These are phyloP conservation scores for Citrullus amarus DNA, from an alignment of 306 rosid genomes.

Conservation along the genomic window DNA sequence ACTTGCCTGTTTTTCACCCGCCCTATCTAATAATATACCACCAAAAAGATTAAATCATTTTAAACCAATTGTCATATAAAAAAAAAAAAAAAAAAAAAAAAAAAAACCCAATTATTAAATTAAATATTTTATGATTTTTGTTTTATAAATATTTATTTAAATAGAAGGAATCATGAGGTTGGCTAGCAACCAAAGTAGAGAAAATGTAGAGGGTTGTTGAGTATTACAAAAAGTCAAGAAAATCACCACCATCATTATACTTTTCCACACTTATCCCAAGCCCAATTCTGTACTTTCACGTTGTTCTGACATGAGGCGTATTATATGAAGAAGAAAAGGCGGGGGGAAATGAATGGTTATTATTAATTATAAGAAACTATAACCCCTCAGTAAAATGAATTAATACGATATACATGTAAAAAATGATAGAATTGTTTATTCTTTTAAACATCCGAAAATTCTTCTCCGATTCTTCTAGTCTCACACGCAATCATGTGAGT, in stretches of 20 bases:
- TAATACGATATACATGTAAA: background rate
- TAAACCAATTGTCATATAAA: background rate
- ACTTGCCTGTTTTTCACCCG: background rate
- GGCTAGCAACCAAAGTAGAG: constrained; percentile 53
- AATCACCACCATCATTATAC: constrained; percentile 24
- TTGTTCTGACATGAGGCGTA: background rate
- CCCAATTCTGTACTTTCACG: constrained; percentile 5
- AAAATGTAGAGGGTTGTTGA: constrained; percentile 34
- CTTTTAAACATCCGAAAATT: background rate
- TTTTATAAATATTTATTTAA: background rate
- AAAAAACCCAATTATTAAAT: background rate
- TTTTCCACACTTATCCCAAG: constrained; percentile 4
- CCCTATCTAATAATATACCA: background rate
- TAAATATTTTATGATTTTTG: background rate
- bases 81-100: background rate
- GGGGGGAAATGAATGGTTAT: too few relatives aligned
- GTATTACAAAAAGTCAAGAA: constrained; percentile 25
- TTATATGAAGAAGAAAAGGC: background rate
- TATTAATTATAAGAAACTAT: too few relatives aligned
- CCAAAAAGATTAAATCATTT: background rate
- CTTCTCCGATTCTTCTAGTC: background rate
- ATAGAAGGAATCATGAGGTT: constrained; percentile 47
- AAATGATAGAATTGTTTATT: background rate
- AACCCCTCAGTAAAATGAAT: background rate
- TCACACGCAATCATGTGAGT: background rate